phyloP scores from a whole-genome alignment of 305 asterid species.

The Fraxinus greggii region DNA sequence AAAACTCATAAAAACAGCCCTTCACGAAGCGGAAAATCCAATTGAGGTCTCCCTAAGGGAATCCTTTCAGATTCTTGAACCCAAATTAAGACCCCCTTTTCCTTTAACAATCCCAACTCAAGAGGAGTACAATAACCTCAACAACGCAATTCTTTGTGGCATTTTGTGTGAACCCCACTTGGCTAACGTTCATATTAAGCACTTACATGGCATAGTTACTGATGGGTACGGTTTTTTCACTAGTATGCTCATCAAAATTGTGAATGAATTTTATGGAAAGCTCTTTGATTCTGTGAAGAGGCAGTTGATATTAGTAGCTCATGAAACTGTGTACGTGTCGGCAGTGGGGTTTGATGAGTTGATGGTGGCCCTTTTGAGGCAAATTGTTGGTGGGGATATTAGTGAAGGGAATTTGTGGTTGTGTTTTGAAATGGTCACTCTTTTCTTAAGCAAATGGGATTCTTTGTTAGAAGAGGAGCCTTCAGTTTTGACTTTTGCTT shows the following conservation, averaged over 20 bases:
- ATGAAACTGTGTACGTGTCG: constrained; percentile 56
- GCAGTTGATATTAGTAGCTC: constrained; percentile 59
- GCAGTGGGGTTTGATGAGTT: constrained; percentile 71
- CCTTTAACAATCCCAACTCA: constrained; percentile 53
- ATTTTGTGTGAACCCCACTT: constrained; percentile 52
- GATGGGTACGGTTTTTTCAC: constrained; percentile 74
- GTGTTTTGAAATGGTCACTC: constrained; percentile 62
- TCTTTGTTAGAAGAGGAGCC: constrained; percentile 63
- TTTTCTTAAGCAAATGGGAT: constrained; percentile 57
- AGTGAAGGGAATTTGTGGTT: constrained; percentile 73
- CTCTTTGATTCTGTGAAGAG: constrained; percentile 47
- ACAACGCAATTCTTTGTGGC: constrained; percentile 65
- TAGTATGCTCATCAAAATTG: constrained; percentile 49
- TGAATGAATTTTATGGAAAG: constrained; percentile 49
- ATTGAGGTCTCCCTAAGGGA: constrained; percentile 53
- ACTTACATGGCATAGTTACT: constrained; percentile 55
- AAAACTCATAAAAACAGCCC: constrained; percentile 32
- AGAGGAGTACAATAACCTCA: constrained; percentile 54
- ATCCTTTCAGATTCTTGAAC: constrained; percentile 49
- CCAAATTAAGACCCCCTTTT: constrained; percentile 70
- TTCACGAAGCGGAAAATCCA: constrained; percentile 59
- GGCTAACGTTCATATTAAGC: constrained; percentile 61
- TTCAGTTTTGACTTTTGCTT: constrained; percentile 53
- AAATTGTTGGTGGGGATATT: constrained; percentile 69
- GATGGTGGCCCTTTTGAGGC: constrained; percentile 73